Evolutionary conservation across 495 filamentous ascomycete genomes (phyloP).

Genomic region (Penicillium salamii): DNA sequence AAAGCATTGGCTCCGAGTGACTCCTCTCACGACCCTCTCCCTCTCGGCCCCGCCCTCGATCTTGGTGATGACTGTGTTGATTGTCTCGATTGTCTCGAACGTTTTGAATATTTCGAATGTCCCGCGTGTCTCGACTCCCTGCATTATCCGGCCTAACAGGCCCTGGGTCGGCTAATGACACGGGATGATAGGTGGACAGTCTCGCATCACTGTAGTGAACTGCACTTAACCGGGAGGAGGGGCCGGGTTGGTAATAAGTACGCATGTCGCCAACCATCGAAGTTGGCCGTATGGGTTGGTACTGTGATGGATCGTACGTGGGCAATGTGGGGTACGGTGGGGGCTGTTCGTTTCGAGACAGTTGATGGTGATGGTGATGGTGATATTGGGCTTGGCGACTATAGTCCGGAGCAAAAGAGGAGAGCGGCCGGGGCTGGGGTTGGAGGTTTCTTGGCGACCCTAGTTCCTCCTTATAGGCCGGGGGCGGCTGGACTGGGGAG

Average conservation of each 20-base stretch:
- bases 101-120: too few relatives aligned
- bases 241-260: slow-evolving; percentile 4
- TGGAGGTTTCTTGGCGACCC: slow-evolving; percentile 11
- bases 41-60: slow-evolving; percentile 5
- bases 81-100: too few relatives aligned
- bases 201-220: slow-evolving; percentile 22
- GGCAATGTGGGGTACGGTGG: slow-evolving; percentile 20
- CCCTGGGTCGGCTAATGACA: not conserved
- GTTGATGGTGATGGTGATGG: slow-evolving; percentile 8
- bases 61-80: too few relatives aligned
- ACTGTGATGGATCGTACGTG: slow-evolving; percentile 33
- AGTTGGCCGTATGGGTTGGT: slow-evolving; percentile 21
- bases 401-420: slow-evolving; percentile 27
- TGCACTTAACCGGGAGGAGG: slow-evolving; percentile 23
- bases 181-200: slow-evolving; percentile 14
- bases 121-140: too few relatives aligned
- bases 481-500: slow-evolving; percentile 11
- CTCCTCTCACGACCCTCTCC: slow-evolving; percentile 18
- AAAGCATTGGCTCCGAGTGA: slow-evolving; percentile 21
- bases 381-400: slow-evolving; percentile 15
- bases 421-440: slow-evolving; percentile 26
- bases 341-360: slow-evolving; percentile 18
- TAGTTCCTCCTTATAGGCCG: slow-evolving; percentile 17
- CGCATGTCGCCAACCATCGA: slow-evolving; percentile 5
- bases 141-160: not conserved